Base-by-base conservation (phyloP, 495 filamentous ascomycete genomes). In the Jackrogersella multiformis region DNA sequence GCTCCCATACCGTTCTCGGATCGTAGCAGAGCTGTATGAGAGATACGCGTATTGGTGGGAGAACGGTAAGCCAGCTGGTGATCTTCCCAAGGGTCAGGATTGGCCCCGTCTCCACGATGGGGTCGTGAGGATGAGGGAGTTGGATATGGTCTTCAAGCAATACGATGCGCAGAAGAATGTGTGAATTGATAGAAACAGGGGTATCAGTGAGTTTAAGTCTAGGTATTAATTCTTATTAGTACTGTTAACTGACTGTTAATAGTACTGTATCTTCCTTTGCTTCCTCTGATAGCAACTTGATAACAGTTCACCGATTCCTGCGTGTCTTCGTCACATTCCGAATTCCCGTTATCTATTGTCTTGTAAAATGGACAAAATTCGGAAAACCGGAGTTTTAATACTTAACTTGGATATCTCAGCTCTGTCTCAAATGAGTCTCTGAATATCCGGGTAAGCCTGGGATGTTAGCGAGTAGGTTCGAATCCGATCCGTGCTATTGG, bases 1-100 rank as follows among this genome's bases (percentile, higher is more conserved):
- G 32, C 58, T 81, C 13, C 76, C 78, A 2, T 12, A 68, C 3
- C 61, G 68, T 4, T 77, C 78, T 4, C 73, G 80, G 55, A 79
- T 80, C 68, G 75, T 86, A 28, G 85, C 71, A 0, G 66, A 76
- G 12, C 36, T 87, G 13, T 87, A 87, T 61, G 83, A 86, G 69
- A 77, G 64, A 2, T 82, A 81, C 60, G 80, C 79, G 52, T 32
- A 36, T 36, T 73, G 71, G 71, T 65, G 64, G 64, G 54, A 64
- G 49, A 53, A 21, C 2, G 68, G 56, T 2, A 57, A 30, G 18
- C 36, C 63, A 13, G 52, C 38, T 4, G 66, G 52, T 0, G 60
- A 54, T 20, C 36, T 67, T 3, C 30, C 59, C 9, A 70, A 72
- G 1, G 76, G 68, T 16, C 57, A 71, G 53, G 64, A 68, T 10